Evolutionary conservation across 345 rosid genomes (phyloP).

Genomic region (Passiflora organensis): DNA sequence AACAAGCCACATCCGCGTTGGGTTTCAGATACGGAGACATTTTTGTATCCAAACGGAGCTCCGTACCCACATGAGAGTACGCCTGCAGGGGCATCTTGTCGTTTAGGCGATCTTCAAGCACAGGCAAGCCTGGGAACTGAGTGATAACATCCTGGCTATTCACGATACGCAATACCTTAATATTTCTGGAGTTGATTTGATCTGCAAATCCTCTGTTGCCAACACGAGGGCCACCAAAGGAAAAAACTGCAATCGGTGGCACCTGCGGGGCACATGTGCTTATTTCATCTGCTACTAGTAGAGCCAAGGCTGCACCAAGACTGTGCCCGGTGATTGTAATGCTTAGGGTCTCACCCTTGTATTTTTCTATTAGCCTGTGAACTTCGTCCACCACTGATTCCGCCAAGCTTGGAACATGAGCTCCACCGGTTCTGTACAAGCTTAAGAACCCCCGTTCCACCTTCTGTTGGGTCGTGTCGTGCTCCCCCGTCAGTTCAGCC

Average conservation of each 20-base stretch:
- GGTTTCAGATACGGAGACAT: slow-evolving; percentile 30
- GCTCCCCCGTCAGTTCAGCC: slow-evolving; percentile 3
- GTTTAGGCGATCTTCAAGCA: slow-evolving; percentile 10
- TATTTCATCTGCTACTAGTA: slow-evolving; percentile 21
- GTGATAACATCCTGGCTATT: slow-evolving; percentile 28
- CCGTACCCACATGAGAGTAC: slow-evolving; percentile 25
- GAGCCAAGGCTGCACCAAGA: slow-evolving; percentile 28
- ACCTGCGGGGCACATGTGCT: slow-evolving; percentile 8
- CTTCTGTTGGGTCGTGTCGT: slow-evolving; percentile 11
- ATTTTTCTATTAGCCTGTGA: slow-evolving; percentile 16
- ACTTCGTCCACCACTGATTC: slow-evolving; percentile 19
- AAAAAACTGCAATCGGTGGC: slow-evolving; percentile 29
- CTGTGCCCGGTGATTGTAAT: slow-evolving; percentile 31
- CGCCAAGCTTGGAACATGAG: slow-evolving; percentile 18
- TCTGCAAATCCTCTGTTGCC: slow-evolving; percentile 23
- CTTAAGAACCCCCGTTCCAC: slow-evolving; percentile 29
- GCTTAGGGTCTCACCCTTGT: slow-evolving; percentile 28
- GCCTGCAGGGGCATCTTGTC: slow-evolving; percentile 19
- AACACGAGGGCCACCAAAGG: slow-evolving; percentile 28
- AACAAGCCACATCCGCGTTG: slow-evolving; percentile 30
- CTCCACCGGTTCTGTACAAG: slow-evolving; percentile 23
- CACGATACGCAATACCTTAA: slow-evolving; percentile 25
- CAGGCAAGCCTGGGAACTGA: slow-evolving; percentile 20
- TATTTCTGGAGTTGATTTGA: slow-evolving; percentile 10
- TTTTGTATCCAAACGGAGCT: slow-evolving; percentile 19